These are phyloP conservation scores for Scedosporium dehoogii DNA, from an alignment of 2,329 filamentous ascomycete genomes.

Conservation along the genomic window DNA sequence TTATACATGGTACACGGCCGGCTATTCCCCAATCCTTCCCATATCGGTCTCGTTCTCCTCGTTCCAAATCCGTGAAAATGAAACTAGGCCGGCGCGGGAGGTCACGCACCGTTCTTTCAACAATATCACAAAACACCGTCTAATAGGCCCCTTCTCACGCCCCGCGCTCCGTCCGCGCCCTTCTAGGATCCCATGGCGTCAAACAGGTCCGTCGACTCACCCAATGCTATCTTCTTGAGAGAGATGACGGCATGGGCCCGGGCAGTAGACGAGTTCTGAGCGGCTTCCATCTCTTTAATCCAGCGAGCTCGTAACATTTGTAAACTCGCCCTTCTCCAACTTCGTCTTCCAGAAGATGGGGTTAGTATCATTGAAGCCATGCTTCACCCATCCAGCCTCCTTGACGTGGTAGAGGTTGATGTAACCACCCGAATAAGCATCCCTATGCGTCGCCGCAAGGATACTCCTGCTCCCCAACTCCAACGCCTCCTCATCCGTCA, in stretches of 20 bases:
- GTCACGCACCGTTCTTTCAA: neutral
- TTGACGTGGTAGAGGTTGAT: slow-evolving; percentile 99
- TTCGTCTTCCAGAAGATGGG: slow-evolving; percentile 99
- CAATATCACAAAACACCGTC: neutral
- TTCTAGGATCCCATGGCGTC: too few relatives aligned
- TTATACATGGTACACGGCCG: slow-evolving; percentile 18
- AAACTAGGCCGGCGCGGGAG: neutral
- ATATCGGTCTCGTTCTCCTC: neutral
- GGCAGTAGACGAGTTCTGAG: too few relatives aligned
- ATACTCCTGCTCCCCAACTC: slow-evolving; percentile 89
- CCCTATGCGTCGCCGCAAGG: slow-evolving; percentile 88
- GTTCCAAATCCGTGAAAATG: neutral
- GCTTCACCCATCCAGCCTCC: slow-evolving; percentile 98
- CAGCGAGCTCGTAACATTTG: slow-evolving; percentile 77
- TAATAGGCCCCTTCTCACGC: too few relatives aligned
- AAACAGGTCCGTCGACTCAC: too few relatives aligned
- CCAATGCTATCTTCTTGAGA: too few relatives aligned
- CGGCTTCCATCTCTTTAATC: slow-evolving; percentile 27
- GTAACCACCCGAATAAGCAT: slow-evolving; percentile 96
- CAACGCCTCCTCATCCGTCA: slow-evolving; percentile 78
- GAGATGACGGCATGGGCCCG: neutral
- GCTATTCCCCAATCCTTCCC: neutral
- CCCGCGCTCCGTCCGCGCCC: too few relatives aligned
- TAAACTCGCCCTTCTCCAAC: slow-evolving; percentile 96
- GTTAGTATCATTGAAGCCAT: slow-evolving; percentile 96